A percentile compares a stretch with the other conserved stretches of the same genome.
Conservation (phyloP, 805 yeast genomes). For the Teunomyces stri region DNA sequence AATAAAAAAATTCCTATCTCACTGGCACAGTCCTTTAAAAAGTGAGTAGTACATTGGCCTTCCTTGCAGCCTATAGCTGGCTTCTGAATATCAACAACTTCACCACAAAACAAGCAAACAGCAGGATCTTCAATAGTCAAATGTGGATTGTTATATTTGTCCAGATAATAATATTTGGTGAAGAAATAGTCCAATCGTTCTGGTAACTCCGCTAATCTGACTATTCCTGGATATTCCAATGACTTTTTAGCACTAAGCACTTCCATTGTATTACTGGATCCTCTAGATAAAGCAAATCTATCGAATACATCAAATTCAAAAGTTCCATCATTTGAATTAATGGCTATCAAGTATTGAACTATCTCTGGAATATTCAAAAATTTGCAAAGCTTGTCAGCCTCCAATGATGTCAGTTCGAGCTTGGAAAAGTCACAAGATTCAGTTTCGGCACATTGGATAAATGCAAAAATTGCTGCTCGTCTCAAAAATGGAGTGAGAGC, state of each 20-base stretch:
- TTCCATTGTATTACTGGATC: slow-evolving; percentile 2
- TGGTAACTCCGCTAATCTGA: slow-evolving; percentile 66
- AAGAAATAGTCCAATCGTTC: slow-evolving; percentile 64
- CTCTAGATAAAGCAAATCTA: slow-evolving; percentile 17
- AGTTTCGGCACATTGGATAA: slow-evolving; percentile 49
- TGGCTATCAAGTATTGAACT: slow-evolving; percentile 8
- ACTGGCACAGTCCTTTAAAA: slow-evolving; percentile 57
- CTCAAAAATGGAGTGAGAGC: slow-evolving; percentile 64
- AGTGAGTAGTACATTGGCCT: slow-evolving; percentile 84
- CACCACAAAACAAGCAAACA: slow-evolving; percentile 80
- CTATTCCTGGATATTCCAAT: slow-evolving; percentile 63
- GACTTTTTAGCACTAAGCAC: slow-evolving; percentile 15
- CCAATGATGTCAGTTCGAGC: slow-evolving; percentile 30
- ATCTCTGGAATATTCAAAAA: slow-evolving; percentile 49
- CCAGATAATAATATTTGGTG: slow-evolving; percentile 52
- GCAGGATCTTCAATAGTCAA: slow-evolving; percentile 66
- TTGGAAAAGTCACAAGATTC: slow-evolving; percentile 21
- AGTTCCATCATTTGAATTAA: slow-evolving; percentile 4
- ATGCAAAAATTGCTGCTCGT: slow-evolving; percentile 55
- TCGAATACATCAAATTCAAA: slow-evolving; percentile 26
- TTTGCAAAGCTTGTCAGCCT: slow-evolving; percentile 52
- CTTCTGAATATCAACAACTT: slow-evolving; percentile 64
- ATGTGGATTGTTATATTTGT: slow-evolving; percentile 38
- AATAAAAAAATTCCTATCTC: slow-evolving; percentile 69
- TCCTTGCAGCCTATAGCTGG: slow-evolving; percentile 48